Base-by-base conservation (phyloP, 306 rosid species). In the Echinosophora koreensis region DNA sequence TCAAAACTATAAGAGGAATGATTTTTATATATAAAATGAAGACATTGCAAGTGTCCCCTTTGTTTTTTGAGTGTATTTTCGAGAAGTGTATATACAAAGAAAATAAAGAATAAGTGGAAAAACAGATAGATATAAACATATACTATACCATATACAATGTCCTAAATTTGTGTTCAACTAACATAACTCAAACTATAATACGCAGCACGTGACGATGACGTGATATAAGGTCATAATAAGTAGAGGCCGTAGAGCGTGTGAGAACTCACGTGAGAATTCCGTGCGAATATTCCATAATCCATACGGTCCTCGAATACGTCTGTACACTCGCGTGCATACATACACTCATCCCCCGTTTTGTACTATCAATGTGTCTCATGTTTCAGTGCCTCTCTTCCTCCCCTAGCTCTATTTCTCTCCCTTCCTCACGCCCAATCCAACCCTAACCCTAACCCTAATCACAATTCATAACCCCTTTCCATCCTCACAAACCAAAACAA, bases 371-470 rank as follows among this genome's bases (percentile, higher is more conserved):
- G 58, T 67, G 38, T 60, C 58, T 22, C 39, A 52, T 81, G 60
- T 58, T 50, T 10, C 6, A 58, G 60, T 37, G 17, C 55, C 18
- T 58, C 83, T 46, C 76, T 54, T 44, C 4, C 14, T 13, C 3
- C 50, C 4, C 11, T 10, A 12, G 15, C 16, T 79, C 17, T 55
- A 6, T 18, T 61, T 35, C 81, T 67, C 71, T 58, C 62, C 78
- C 2, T 64, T 71, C 16, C 30, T 61, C 73, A 18, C 38, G 32
- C 32, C 32, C 32, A 30, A 32, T 37, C 78, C 49, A 69, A 67
- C 78, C 84, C 94, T 75, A 92, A 84, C 97, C 86, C 91, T 88
- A 92, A 92, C 87, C 89, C 84, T 81, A 87, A 68, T 75, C 46
- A 76, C 77, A 77, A 71, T 73, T 83, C 82, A 82, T 73, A 79